Evolutionary conservation across 306 rosid species (phyloP).

Genomic region (Alnus glutinosa): DNA sequence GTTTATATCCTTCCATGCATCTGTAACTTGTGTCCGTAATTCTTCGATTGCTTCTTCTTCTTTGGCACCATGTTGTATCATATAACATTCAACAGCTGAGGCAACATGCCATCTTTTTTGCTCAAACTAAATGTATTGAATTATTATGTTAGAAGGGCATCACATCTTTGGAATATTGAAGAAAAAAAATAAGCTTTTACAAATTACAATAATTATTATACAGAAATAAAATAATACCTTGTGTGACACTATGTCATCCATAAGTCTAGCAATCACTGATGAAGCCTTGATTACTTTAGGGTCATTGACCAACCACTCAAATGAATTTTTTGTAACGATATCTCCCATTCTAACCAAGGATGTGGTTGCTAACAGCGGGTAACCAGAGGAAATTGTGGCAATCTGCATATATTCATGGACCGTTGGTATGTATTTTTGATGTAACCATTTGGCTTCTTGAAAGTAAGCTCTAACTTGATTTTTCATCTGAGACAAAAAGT

Average conservation of each 20-base stretch:
- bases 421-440: constrained; percentile 35
- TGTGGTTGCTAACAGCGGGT: background rate
- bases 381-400: constrained; percentile 10
- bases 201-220: too few relatives aligned
- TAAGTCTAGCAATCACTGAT: constrained; percentile 17
- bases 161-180: too few relatives aligned
- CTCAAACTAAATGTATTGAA: constrained; percentile 35
- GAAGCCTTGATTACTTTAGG: constrained; percentile 35
- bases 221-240: constrained; percentile 40
- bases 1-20: constrained; percentile 46
- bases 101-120: constrained; percentile 41
- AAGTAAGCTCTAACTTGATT: constrained; percentile 13
- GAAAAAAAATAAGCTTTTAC: too few relatives aligned
- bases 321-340: constrained; percentile 24
- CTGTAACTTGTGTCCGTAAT: constrained; percentile 15
- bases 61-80: constrained; percentile 24
- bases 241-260: constrained; percentile 37
- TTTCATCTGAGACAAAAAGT: background rate
- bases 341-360: constrained; percentile 26
- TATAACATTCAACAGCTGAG: constrained; percentile 43
- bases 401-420: constrained; percentile 35
- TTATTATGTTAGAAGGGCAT: too few relatives aligned
- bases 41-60: constrained; percentile 9
- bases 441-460: too few relatives aligned
- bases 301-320: constrained; percentile 36